Evolutionary conservation across 352 stramenopile species (phyloP).

Genomic region (Thraustochytrium sp.): DNA sequence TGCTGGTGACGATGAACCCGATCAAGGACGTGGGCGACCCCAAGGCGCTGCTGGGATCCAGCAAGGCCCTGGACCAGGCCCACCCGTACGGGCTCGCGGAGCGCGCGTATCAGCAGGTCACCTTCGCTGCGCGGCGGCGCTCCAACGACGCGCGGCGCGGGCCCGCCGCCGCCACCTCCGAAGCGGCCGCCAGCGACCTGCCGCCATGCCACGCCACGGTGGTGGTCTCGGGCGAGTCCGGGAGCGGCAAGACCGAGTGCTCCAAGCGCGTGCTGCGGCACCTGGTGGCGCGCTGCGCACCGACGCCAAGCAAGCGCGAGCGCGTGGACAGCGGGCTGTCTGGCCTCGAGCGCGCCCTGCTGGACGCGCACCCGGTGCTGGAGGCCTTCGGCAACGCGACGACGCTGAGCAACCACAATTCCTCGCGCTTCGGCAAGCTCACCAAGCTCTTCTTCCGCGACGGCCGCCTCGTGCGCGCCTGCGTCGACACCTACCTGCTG

Average conservation of each 20-base stretch:
- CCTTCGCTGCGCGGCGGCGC: constrained; percentile 38
- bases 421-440: constrained; percentile 90
- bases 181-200: too few relatives aligned
- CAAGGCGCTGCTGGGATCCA: background rate
- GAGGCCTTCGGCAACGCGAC: constrained; percentile 97
- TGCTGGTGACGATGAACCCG: constrained; percentile 49
- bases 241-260: constrained; percentile 90
- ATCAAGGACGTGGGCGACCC: constrained; percentile 30
- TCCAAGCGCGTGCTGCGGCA: constrained; percentile 95
- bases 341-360: constrained; percentile 10
- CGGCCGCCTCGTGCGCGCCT: constrained; percentile 61
- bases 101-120: constrained; percentile 72
- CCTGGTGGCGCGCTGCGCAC: constrained; percentile 56
- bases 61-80: constrained; percentile 53
- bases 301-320: background rate
- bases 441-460: constrained; percentile 83
- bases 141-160: too few relatives aligned
- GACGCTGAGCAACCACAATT: constrained; percentile 94
- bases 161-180: too few relatives aligned
- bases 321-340: background rate
- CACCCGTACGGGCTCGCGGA: constrained; percentile 83
- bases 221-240: constrained; percentile 82
- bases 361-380: constrained; percentile 94
- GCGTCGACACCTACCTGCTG: constrained; percentile 81
- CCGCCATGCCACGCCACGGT: too few relatives aligned